phyloP scores from a whole-genome alignment of 352 stramenopile species.

The Globisporangium parvum region DNA sequence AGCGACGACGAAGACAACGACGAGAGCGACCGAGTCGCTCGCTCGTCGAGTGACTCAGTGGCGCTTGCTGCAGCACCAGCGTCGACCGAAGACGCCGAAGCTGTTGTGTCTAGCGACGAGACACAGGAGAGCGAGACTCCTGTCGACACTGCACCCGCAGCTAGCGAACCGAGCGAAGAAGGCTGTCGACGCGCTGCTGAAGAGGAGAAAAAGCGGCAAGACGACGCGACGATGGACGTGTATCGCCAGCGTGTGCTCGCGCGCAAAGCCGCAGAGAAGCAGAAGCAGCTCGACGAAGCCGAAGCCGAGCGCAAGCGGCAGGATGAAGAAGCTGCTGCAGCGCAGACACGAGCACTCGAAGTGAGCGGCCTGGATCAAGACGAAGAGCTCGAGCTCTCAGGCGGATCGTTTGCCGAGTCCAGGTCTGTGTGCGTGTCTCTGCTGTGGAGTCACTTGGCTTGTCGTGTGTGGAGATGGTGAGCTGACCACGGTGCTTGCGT shows the following conservation, averaged over 20 bases:
- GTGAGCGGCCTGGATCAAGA: conserved; percentile 25
- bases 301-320: conserved; percentile 24
- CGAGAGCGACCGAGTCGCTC: background rate
- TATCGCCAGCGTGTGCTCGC: conserved; percentile 63
- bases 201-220: conserved; percentile 51
- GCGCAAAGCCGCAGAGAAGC: conserved; percentile 57
- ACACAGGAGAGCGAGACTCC: too few species aligned
- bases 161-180: conserved; percentile 24
- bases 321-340: conserved; percentile 30
- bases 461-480: background rate
- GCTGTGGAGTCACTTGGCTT: background rate
- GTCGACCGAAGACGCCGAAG: background rate
- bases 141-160: conserved; percentile 8
- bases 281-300: conserved; percentile 40
- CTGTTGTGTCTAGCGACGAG: background rate
- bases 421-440: conserved; percentile 22
- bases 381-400: conserved; percentile 50
- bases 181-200: conserved; percentile 25
- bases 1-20: too few species aligned
- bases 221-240: conserved; percentile 51
- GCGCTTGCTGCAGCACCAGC: too few species aligned
- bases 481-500: background rate
- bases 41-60: background rate
- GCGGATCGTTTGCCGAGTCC: conserved; percentile 57
- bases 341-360: conserved; percentile 1